phyloP scores from a whole-genome alignment of 306 rosid genomes.

The Inga oerstediana region DNA sequence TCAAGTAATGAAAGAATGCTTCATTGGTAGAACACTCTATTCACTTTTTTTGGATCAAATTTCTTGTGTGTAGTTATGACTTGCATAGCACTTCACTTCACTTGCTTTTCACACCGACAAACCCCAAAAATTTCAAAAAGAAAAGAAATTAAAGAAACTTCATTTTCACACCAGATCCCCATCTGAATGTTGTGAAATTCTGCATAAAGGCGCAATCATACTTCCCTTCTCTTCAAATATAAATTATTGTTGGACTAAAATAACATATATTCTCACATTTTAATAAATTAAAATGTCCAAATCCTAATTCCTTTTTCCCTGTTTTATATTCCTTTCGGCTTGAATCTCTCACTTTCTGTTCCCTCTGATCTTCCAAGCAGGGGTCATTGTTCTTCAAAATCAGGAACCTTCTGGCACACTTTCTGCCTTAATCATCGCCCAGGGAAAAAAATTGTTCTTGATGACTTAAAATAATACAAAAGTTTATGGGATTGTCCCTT shows the following conservation, averaged over 20 bases:
- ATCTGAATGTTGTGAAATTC: background rate
- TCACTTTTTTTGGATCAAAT: slow-evolving; percentile 15
- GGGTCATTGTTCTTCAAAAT: background rate
- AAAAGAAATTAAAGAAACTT: background rate
- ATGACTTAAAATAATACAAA: background rate
- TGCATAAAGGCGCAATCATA: background rate
- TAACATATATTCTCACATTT: background rate
- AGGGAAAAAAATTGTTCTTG: background rate
- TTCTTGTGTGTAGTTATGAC: background rate
- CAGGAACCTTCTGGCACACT: background rate
- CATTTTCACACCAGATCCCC: background rate
- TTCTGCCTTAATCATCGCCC: background rate
- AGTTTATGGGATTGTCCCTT: background rate
- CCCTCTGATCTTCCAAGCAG: slow-evolving; percentile 1
- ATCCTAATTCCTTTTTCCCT: background rate
- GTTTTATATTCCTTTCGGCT: background rate
- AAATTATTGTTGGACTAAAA: background rate
- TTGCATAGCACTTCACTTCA: background rate
- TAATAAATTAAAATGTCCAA: background rate
- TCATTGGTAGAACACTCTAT: background rate
- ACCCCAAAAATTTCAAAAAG: background rate
- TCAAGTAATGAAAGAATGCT: slow-evolving; percentile 1
- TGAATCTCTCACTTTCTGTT: background rate
- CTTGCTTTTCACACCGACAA: background rate
- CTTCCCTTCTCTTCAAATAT: background rate